Conservation (phyloP, 1,284 basidiomycete species). For the Chondrostereum purpureum region DNA sequence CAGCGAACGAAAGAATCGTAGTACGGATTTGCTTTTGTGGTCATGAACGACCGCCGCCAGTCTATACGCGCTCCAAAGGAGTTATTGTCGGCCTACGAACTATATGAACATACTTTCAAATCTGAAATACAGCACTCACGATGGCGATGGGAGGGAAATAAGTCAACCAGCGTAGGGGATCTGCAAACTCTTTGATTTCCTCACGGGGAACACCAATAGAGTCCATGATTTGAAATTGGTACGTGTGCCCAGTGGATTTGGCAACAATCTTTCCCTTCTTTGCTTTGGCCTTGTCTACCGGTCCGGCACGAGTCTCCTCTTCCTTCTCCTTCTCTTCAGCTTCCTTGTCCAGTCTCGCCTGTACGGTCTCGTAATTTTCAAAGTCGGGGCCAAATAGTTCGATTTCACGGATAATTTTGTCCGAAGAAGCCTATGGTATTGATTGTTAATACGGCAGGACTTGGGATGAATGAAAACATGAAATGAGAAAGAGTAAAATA, state of each 20-base stretch:
- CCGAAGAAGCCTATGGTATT: conserved; percentile 92
- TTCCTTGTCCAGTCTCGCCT: conserved; percentile 32
- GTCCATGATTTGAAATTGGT: conserved; percentile 99
- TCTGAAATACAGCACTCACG: conserved; percentile 33
- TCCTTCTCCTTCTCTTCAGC: conserved; percentile 38
- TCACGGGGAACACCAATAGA: conserved; percentile 82
- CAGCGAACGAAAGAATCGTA: conserved; percentile 97
- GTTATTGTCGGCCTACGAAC: conserved; percentile 70
- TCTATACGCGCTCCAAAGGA: conserved; percentile 92
- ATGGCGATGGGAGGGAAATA: conserved; percentile 97
- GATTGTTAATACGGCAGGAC: too few relatives aligned
- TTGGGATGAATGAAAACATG: too few relatives aligned
- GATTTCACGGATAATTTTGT: conserved; percentile 97
- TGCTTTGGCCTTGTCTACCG: conserved; percentile 66
- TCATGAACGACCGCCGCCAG: conserved; percentile 95
- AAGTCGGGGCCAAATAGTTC: conserved; percentile 94
- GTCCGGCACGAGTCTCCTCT: conserved; percentile 28
- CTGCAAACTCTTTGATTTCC: conserved; percentile 95
- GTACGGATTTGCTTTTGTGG: conserved; percentile 94
- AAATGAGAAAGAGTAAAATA: too few relatives aligned
- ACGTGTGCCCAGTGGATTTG: conserved; percentile 90
- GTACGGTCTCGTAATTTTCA: conserved; percentile 54
- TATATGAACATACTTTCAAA: conserved; percentile 1
- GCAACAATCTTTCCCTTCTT: conserved; percentile 96
- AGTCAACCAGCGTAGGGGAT: conserved; percentile 86